Evolutionary conservation across 208 protist species (phyloP).

Genomic region (Trypanosoma platydactyli): DNA sequence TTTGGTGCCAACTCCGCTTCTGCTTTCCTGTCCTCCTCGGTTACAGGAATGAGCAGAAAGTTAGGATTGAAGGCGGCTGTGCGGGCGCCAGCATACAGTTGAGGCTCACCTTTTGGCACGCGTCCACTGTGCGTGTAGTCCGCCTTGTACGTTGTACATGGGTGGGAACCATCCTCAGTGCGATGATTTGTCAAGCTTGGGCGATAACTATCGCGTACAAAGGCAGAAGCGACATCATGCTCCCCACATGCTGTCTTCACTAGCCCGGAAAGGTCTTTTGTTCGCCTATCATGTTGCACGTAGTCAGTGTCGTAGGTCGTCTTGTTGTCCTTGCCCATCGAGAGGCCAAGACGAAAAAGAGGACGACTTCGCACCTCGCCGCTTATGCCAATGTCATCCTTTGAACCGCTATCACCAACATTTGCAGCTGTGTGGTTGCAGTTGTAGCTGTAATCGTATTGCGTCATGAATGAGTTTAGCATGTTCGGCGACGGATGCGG

Average conservation of each 20-base stretch:
- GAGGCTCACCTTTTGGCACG: slow-evolving; percentile 24
- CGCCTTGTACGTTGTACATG: slow-evolving; percentile 60
- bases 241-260: slow-evolving; percentile 16
- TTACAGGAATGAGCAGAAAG: slow-evolving; percentile 46
- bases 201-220: slow-evolving; percentile 37
- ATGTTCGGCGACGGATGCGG: slow-evolving; percentile 74
- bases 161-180: slow-evolving; percentile 43
- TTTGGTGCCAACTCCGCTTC: slow-evolving; percentile 61
- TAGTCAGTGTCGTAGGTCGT: slow-evolving; percentile 70
- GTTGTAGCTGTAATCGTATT: slow-evolving; percentile 90
- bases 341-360: slow-evolving; percentile 45
- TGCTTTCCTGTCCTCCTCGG: slow-evolving; percentile 34
- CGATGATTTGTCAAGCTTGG: slow-evolving; percentile 38
- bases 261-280: slow-evolving; percentile 28
- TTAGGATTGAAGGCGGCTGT: slow-evolving; percentile 49
- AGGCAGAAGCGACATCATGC: slow-evolving; percentile 31
- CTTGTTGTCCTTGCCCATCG: slow-evolving; percentile 26
- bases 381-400: slow-evolving; percentile 37
- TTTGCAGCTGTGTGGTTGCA: slow-evolving; percentile 28
- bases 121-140: slow-evolving; percentile 47
- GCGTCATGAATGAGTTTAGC: slow-evolving; percentile 78
- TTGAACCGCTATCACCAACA: not conserved
- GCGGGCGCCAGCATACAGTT: slow-evolving; percentile 55
- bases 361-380: slow-evolving; percentile 76
- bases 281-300: slow-evolving; percentile 31